These are phyloP conservation scores for Ulota crispa DNA, from an alignment of 225 moss, liverwort and hornwort genomes.

Conservation along the genomic window DNA sequence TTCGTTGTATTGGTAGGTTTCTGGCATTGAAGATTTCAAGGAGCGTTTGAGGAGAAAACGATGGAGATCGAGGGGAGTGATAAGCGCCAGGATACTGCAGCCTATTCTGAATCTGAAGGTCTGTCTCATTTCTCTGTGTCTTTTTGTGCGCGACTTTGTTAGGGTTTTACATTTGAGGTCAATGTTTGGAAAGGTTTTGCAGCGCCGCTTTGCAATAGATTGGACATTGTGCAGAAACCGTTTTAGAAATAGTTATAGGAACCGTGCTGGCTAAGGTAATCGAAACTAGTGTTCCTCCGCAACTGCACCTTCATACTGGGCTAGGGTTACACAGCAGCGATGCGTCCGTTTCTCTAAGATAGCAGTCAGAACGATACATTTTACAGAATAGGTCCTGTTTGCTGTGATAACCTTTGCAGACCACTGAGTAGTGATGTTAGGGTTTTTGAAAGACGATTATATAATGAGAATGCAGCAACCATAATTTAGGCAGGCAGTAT, in stretches of 20 bases:
- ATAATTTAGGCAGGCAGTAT: not conserved
- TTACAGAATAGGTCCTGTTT: not conserved
- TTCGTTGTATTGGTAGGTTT: not conserved
- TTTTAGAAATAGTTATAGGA: not conserved
- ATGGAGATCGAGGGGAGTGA: slow-evolving; percentile 13
- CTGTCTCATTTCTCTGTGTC: not conserved
- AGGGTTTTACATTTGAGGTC: not conserved
- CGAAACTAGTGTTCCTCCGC: not conserved
- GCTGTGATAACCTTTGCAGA: not conserved
- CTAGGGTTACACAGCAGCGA: not conserved
- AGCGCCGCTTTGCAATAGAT: not conserved
- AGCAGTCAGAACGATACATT: not conserved
- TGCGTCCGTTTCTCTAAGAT: not conserved
- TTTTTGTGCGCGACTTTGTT: not conserved
- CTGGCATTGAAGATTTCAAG: not conserved
- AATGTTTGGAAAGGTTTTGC: not conserved
- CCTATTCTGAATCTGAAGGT: slow-evolving; percentile 36
- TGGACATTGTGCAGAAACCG: not conserved
- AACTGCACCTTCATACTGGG: not conserved
- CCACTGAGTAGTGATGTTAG: not conserved
- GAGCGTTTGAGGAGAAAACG: slow-evolving; percentile 2
- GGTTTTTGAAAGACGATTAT: not conserved
- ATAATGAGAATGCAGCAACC: not conserved
- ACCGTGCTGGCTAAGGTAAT: not conserved
- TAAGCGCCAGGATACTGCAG: not conserved